These are phyloP conservation scores for Coniochaeta sp. DNA, from an alignment of 2,329 filamentous ascomycete species.

Conservation along the genomic window DNA sequence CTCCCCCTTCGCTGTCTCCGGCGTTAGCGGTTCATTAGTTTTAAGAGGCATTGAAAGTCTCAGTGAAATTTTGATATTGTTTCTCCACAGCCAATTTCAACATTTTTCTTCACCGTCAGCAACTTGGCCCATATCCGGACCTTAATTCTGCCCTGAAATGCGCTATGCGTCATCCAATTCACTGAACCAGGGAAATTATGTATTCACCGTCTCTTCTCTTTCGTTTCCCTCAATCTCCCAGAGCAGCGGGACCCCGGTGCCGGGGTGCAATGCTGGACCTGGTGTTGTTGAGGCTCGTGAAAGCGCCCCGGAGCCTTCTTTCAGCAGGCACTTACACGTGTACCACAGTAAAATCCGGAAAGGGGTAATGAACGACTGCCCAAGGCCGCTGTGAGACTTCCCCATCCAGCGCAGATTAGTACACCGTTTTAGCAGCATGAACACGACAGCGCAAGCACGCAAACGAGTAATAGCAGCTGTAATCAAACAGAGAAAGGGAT, in stretches of 20 bases:
- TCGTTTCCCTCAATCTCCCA: background rate
- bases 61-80: background rate
- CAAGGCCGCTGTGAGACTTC: too few relatives aligned
- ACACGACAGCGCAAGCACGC: background rate
- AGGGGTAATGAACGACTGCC: too few relatives aligned
- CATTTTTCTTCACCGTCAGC: background rate
- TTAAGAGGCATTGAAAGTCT: background rate
- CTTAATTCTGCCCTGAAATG: background rate
- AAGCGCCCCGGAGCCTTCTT: background rate
- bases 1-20: background rate
- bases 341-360: background rate
- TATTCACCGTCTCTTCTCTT: background rate
- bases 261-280: background rate
- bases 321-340: background rate
- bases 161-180: background rate
- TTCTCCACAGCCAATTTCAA: conserved; percentile 2
- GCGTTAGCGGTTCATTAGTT: background rate
- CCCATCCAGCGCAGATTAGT: background rate
- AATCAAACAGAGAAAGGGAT: background rate
- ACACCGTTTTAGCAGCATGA: background rate
- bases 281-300: background rate
- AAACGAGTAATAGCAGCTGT: background rate
- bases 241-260: background rate
- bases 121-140: background rate
- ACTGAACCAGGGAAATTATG: background rate